Evolutionary conservation across 805 yeast genomes (phyloP).

Genomic region (Diddensiella transvaalensis): DNA sequence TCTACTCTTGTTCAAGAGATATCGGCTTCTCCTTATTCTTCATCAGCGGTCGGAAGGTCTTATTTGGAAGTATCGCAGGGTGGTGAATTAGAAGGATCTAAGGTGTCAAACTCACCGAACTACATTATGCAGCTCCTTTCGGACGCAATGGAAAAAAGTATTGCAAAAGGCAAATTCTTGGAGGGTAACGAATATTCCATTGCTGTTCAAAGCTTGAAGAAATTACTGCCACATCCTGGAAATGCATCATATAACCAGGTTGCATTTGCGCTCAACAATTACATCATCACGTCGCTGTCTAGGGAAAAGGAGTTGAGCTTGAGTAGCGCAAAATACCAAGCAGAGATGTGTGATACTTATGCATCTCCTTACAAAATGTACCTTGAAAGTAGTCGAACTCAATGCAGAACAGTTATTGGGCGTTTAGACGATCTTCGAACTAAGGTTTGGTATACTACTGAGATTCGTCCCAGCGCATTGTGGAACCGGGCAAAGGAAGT

Average conservation of each 20-base stretch:
- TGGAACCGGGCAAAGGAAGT: constrained; percentile 28
- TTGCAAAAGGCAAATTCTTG: constrained; percentile 17
- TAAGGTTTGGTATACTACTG: constrained; percentile 28
- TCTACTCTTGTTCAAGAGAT: constrained; percentile 15
- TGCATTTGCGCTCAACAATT: constrained; percentile 15
- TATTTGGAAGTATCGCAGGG: constrained; percentile 3
- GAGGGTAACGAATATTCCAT: constrained; percentile 21
- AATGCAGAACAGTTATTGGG: constrained; percentile 12
- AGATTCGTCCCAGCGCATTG: constrained; percentile 21
- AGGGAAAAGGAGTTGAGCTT: constrained; percentile 13
- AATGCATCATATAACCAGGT: constrained; percentile 13
- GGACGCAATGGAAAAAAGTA: constrained; percentile 13
- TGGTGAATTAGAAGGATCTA: not conserved
- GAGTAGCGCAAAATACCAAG: constrained; percentile 10
- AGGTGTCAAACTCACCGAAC: constrained; percentile 3
- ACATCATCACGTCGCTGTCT: constrained; percentile 13
- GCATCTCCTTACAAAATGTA: constrained; percentile 16
- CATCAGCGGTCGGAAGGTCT: not conserved
- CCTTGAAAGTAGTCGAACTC: constrained; percentile 8
- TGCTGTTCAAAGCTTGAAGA: constrained; percentile 18
- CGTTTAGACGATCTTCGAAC: constrained; percentile 20
- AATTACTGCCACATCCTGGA: constrained; percentile 16
- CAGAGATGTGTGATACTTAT: constrained; percentile 11
- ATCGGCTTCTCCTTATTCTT: constrained; percentile 8
- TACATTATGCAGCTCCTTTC: constrained; percentile 17